phyloP scores from a whole-genome alignment of 768 basidiomycete species.

The Rhizopogon roseolus region DNA sequence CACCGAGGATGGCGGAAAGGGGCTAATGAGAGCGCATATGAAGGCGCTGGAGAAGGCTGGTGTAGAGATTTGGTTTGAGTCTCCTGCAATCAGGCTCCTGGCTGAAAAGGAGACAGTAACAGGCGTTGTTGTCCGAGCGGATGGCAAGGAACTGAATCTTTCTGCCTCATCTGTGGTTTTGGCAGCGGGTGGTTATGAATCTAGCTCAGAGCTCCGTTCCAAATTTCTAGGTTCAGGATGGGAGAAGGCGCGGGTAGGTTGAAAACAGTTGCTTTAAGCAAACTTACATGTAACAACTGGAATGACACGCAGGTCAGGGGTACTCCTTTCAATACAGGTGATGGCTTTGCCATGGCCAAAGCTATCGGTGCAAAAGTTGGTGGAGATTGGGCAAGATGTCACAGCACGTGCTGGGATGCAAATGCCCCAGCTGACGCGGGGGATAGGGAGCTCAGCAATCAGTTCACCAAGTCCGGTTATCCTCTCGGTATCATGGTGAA shows the following conservation, averaged over 20 bases:
- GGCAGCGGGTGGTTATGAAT: conserved; percentile 66
- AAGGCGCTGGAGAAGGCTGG: conserved; percentile 43
- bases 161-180: conserved; percentile 45
- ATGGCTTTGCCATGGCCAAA: conserved; percentile 52
- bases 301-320: conserved; percentile 48
- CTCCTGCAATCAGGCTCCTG: conserved; percentile 35
- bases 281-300: neutral
- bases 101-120: conserved; percentile 33
- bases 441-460: conserved; percentile 57
- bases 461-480: conserved; percentile 71
- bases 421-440: conserved; percentile 48
- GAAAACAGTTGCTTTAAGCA: neutral
- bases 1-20: conserved; percentile 64
- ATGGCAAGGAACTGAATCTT: conserved; percentile 33
- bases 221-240: conserved; percentile 57
- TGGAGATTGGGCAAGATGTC: conserved; percentile 70
- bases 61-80: conserved; percentile 54
- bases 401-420: conserved; percentile 70
- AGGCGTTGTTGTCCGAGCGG: conserved; percentile 41
- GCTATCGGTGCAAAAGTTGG: conserved; percentile 47
- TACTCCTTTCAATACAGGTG: conserved; percentile 69
- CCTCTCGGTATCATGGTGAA: conserved; percentile 71
- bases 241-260: conserved; percentile 49
- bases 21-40: conserved; percentile 54
- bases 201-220: conserved; percentile 44